A percentile compares a stretch with the other conserved stretches of the same genome.
phyloP scores from a whole-genome alignment of 2,329 filamentous ascomycete genomes.

The Cladorrhinum sp. region DNA sequence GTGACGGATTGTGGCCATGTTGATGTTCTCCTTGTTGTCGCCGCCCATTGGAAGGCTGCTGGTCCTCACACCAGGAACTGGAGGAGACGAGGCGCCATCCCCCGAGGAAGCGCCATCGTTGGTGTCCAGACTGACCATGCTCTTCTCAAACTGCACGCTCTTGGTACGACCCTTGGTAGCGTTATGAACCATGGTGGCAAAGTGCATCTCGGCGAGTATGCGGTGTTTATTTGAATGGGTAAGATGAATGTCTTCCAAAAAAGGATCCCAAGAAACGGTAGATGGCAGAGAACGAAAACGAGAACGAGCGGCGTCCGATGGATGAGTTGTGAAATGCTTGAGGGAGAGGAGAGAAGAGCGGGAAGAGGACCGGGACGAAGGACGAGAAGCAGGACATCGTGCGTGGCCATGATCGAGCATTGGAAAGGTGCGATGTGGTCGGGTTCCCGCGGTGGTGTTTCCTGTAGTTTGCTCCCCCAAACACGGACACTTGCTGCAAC shows the following conservation, averaged over 20 bases:
- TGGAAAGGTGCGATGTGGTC: conserved; percentile 20
- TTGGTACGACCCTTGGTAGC: conserved; percentile 43
- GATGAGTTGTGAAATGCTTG: conserved; percentile 29
- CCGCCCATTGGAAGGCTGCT: conserved; percentile 34
- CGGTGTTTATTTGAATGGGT: conserved; percentile 24
- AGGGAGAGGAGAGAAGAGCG: conserved; percentile 15
- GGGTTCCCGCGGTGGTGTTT: conserved; percentile 17
- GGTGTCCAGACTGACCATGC: conserved; percentile 26
- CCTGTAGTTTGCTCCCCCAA: conserved; percentile 20
- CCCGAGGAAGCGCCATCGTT: conserved; percentile 20
- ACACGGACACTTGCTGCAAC: conserved; percentile 21
- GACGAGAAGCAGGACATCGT: conserved; percentile 16
- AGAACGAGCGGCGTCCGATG: conserved; percentile 29
- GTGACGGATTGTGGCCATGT: conserved; percentile 33
- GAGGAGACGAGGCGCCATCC: conserved; percentile 24
- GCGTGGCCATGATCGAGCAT: conserved; percentile 5
- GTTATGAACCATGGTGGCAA: conserved; percentile 44
- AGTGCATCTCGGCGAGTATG: conserved; percentile 32
- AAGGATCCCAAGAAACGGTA: conserved; percentile 45
- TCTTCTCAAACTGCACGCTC: conserved; percentile 50
- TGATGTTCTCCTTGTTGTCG: conserved; percentile 31
- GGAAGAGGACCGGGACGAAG: conserved; percentile 18
- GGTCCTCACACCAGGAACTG: conserved; percentile 32
- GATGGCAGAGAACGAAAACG: conserved; percentile 39
- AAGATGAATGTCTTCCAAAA: conserved; percentile 32